phyloP scores from a whole-genome alignment of 192 early-diverging fungal genomes.

The Coemansia sp. region DNA sequence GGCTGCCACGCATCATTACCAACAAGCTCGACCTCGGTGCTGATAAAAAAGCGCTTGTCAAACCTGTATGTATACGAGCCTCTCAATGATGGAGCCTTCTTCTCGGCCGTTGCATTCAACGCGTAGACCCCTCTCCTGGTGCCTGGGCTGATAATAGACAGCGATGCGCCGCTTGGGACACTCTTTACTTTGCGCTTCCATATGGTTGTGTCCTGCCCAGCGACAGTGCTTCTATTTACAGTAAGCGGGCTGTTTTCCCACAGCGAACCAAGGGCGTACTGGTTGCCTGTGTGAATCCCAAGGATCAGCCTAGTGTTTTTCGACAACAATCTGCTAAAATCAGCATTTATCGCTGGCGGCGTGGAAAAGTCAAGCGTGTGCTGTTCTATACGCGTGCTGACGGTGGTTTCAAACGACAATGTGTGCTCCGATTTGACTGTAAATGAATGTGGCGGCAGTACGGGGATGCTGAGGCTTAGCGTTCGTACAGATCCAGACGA shows the following conservation, averaged over 20 bases:
- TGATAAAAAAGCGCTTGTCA: conserved; percentile 32
- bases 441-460: conserved; percentile 59
- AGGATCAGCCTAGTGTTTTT: conserved; percentile 69
- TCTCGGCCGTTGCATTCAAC: conserved; percentile 12
- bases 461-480: conserved; percentile 61
- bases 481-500: conserved; percentile 57
- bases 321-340: conserved; percentile 68
- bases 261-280: conserved; percentile 34
- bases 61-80: conserved; percentile 10
- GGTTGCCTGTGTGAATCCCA: conserved; percentile 73
- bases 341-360: conserved; percentile 69
- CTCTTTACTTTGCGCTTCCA: not conserved
- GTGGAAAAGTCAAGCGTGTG: conserved; percentile 58
- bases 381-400: conserved; percentile 41
- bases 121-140: conserved; percentile 8
- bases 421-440: conserved; percentile 62
- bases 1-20: conserved; percentile 16
- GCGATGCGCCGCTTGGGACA: conserved; percentile 26
- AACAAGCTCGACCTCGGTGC: conserved; percentile 6
- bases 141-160: conserved; percentile 11
- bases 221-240: not conserved
- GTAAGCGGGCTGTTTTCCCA: conserved; percentile 19
- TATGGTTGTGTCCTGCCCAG: not conserved
- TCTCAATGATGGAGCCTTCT: not conserved
- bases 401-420: conserved; percentile 13